Evolutionary conservation across 495 filamentous ascomycete species (phyloP).

Genomic region (Rhizodiscina lignyota): DNA sequence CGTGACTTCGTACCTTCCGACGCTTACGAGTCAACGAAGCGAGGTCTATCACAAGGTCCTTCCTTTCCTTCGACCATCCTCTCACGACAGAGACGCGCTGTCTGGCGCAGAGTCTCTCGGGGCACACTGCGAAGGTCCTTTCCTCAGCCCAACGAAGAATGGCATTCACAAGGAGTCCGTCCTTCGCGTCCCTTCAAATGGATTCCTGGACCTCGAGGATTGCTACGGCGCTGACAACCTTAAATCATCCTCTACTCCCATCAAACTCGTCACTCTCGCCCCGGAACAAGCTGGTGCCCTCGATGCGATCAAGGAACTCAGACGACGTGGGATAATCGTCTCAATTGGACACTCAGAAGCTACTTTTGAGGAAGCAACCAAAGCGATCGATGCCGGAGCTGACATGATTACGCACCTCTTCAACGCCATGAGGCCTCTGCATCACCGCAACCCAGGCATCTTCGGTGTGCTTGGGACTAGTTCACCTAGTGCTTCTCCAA

Average conservation of each 20-base stretch:
- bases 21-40: constrained; percentile 20
- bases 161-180: constrained; percentile 26
- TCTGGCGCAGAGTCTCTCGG: constrained; percentile 21
- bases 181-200: constrained; percentile 32
- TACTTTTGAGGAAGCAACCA: constrained; percentile 16
- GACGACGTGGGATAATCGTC: constrained; percentile 13
- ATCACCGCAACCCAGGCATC: constrained; percentile 22
- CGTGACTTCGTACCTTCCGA: constrained; percentile 23
- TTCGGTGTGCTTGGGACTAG: constrained; percentile 33
- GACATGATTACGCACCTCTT: constrained; percentile 22
- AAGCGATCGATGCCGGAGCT: constrained; percentile 17
- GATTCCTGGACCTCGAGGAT: constrained; percentile 38
- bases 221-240: constrained; percentile 58
- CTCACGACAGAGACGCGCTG: constrained; percentile 6
- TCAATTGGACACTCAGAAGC: constrained; percentile 23
- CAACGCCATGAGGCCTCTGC: constrained; percentile 23
- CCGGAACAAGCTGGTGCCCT: constrained; percentile 18
- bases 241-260: constrained; percentile 9
- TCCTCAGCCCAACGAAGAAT: constrained; percentile 20
- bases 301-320: constrained; percentile 14
- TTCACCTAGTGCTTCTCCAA: constrained; percentile 34
- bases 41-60: constrained; percentile 24
- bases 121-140: constrained; percentile 25
- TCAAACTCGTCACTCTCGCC: constrained; percentile 23
- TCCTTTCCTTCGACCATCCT: constrained; percentile 15